These are phyloP conservation scores for Candida sakaeoensis DNA, from an alignment of 805 yeast species.

Conservation along the genomic window DNA sequence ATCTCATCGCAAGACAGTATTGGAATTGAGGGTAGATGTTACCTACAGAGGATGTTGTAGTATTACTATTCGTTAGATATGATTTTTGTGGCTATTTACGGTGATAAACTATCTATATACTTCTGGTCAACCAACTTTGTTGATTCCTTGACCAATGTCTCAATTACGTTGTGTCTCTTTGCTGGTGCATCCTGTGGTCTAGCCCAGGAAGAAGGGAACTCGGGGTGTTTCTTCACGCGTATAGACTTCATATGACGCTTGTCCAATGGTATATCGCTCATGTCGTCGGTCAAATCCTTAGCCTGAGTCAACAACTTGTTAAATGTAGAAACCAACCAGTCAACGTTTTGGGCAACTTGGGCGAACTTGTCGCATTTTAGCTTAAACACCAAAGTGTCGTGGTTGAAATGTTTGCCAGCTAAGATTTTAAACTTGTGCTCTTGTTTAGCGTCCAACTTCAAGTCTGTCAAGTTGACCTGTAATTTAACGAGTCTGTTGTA, in stretches of 20 bases:
- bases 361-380: conserved; percentile 63
- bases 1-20: too few relatives aligned
- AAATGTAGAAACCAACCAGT: conserved; percentile 62
- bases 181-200: conserved; percentile 64
- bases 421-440: conserved; percentile 74
- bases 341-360: conserved; percentile 84
- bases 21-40: too few relatives aligned
- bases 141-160: conserved; percentile 29
- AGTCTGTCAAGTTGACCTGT: conserved; percentile 48
- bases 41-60: too few relatives aligned
- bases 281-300: conserved; percentile 58
- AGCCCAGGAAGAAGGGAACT: conserved; percentile 79
- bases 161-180: conserved; percentile 32
- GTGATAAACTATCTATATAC: conserved; percentile 23
- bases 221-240: conserved; percentile 26
- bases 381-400: conserved; percentile 53
- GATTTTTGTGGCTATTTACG: conserved; percentile 16
- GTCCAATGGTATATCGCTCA: conserved; percentile 79
- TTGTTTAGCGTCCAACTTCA: conserved; percentile 49
- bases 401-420: conserved; percentile 75
- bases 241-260: conserved; percentile 54
- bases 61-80: too few relatives aligned
- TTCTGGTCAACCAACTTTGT: conserved; percentile 30
- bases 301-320: conserved; percentile 61
- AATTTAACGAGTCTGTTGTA: conserved; percentile 64